phyloP scores from a whole-genome alignment of 1,284 basidiomycete species.

The Xanthoconium separans region DNA sequence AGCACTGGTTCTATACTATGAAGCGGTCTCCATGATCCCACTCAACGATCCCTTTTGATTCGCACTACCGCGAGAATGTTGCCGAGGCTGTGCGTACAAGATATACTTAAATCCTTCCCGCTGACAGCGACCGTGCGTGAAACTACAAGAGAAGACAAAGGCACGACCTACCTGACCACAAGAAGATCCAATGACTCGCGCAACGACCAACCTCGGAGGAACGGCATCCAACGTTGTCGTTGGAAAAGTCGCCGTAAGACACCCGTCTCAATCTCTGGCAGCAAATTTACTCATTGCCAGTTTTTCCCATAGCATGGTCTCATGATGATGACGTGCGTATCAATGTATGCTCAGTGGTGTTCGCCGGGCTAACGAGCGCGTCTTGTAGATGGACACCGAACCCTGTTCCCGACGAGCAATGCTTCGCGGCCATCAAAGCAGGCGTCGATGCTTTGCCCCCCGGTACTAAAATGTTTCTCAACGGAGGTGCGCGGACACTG shows the following conservation, averaged over 20 bases:
- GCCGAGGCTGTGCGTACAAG: too few relatives aligned
- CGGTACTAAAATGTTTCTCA: slow-evolving; percentile 48
- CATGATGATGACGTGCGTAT: slow-evolving; percentile 29
- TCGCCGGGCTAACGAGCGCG: not conserved
- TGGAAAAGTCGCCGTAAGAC: slow-evolving; percentile 39
- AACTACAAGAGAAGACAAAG: too few relatives aligned
- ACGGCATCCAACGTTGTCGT: slow-evolving; percentile 29
- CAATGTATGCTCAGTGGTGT: not conserved
- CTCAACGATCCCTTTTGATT: too few relatives aligned
- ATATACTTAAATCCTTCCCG: too few relatives aligned
- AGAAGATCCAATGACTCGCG: slow-evolving; percentile 14
- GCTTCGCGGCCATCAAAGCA: slow-evolving; percentile 64
- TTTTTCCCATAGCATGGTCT: slow-evolving; percentile 24
- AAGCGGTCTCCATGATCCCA: too few relatives aligned
- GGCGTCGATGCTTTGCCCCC: slow-evolving; percentile 52
- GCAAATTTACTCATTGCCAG: not conserved
- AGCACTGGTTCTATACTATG: too few relatives aligned
- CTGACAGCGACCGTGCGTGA: too few relatives aligned
- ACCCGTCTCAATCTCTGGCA: too few relatives aligned
- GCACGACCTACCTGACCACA: too few relatives aligned
- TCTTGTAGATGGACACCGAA: slow-evolving; percentile 16
- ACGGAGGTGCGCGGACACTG: slow-evolving; percentile 41
- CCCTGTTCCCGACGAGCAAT: slow-evolving; percentile 46
- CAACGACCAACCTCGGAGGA: slow-evolving; percentile 35
- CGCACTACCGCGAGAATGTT: too few relatives aligned